Conservation (phyloP, 768 basidiomycete species). For the Pleurotus cornucopiae region DNA sequence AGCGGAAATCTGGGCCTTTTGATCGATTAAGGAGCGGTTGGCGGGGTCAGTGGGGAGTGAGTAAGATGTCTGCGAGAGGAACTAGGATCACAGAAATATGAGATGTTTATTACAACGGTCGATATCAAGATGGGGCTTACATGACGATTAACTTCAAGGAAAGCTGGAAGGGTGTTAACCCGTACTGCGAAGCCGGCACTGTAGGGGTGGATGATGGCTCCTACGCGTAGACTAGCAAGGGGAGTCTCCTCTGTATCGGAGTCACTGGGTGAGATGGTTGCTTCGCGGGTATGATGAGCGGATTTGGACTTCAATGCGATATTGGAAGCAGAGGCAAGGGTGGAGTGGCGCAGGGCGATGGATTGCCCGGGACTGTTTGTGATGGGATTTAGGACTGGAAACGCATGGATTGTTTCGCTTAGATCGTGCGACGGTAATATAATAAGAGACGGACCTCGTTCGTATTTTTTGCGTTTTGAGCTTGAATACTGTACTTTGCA, state of each 20-base stretch:
- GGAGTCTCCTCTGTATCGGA: conserved; percentile 29
- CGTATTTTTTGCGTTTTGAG: conserved; percentile 56
- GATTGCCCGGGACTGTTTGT: conserved; percentile 41
- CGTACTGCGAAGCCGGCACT: conserved; percentile 57
- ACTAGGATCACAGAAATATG: conserved; percentile 26
- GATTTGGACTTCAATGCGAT: conserved; percentile 29
- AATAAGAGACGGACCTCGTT: conserved; percentile 33
- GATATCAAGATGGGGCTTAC: conserved; percentile 34
- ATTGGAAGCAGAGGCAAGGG: conserved; percentile 32
- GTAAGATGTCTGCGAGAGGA: conserved; percentile 48
- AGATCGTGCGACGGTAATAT: neutral
- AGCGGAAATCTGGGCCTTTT: conserved; percentile 76
- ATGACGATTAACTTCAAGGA: conserved; percentile 77
- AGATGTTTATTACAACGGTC: too few species aligned
- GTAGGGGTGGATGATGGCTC: conserved; percentile 55
- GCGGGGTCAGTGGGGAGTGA: conserved; percentile 56
- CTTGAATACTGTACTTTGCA: conserved; percentile 80
- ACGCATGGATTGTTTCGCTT: neutral
- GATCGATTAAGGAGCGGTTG: conserved; percentile 66
- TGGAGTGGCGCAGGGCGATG: conserved; percentile 59
- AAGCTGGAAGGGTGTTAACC: conserved; percentile 72
- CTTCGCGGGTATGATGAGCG: neutral
- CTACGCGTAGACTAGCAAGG: conserved; percentile 54
- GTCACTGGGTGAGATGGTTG: conserved; percentile 12
- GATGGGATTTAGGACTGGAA: conserved; percentile 42